A percentile compares a stretch with the other conserved stretches of the same genome.
Conservation (phyloP, 1,139 yeast species). For the Blastobotrys raffinosifermentans region DNA sequence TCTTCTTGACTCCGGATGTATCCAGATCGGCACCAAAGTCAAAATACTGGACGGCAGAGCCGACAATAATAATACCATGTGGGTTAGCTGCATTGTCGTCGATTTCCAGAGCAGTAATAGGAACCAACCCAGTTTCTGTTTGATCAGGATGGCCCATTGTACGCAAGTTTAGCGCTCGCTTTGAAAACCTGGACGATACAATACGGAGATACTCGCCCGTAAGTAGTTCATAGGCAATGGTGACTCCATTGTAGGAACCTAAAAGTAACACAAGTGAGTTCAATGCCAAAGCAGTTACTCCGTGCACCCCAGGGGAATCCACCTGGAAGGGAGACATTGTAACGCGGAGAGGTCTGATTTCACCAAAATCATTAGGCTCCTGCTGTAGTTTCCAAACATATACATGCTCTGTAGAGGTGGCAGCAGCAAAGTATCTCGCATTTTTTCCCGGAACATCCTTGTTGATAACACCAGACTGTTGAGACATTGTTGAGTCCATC, state of each 20-base stretch:
- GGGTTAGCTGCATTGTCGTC: constrained; percentile 41
- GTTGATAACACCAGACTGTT: constrained; percentile 25
- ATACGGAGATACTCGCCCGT: constrained; percentile 52
- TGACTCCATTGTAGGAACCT: constrained; percentile 60
- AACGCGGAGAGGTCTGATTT: constrained; percentile 25
- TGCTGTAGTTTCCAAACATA: constrained; percentile 39
- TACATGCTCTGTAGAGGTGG: constrained; percentile 35
- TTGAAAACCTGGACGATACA: constrained; percentile 44
- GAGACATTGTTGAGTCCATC: constrained; percentile 20
- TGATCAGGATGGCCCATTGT: constrained; percentile 15
- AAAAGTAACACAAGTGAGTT: constrained; percentile 45
- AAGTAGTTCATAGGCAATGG: constrained; percentile 56
- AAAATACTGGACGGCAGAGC: constrained; percentile 56
- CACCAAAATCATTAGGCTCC: constrained; percentile 21
- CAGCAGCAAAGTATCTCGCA: constrained; percentile 46
- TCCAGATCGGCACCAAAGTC: constrained; percentile 46
- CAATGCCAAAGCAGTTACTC: constrained; percentile 38
- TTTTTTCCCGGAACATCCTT: constrained; percentile 47
- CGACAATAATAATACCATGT: constrained; percentile 51
- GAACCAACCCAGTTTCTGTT: constrained; percentile 26
- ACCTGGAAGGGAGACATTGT: constrained; percentile 30
- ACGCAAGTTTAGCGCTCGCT: constrained; percentile 34
- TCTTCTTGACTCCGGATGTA: constrained; percentile 25
- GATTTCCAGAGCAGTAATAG: constrained; percentile 41
- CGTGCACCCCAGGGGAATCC: constrained; percentile 24